Conservation (phyloP, 176 grass and related monocot genomes). For the Eleusine coracana region DNA sequence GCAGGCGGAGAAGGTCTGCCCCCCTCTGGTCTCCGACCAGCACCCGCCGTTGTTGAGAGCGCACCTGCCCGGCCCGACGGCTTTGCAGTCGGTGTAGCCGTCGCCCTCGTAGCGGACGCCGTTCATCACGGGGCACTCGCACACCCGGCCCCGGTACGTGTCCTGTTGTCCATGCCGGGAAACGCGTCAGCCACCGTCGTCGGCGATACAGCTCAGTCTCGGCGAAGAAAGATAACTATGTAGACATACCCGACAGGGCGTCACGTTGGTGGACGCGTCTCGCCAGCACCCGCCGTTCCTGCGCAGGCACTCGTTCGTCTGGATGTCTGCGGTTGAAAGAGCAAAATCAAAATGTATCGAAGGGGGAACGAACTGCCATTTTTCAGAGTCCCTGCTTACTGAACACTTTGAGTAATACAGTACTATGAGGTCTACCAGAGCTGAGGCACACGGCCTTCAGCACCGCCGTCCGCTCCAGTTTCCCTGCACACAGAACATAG, state of each 20-base stretch:
- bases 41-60: conserved; percentile 79
- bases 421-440: conserved; percentile 47
- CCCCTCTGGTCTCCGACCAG: conserved; percentile 66
- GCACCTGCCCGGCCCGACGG: conserved; percentile 84
- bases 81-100: conserved; percentile 77
- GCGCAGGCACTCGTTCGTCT: conserved; percentile 84
- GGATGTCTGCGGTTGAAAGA: conserved; percentile 52
- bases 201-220: neutral
- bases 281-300: conserved; percentile 91
- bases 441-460: conserved; percentile 93
- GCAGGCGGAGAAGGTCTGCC: conserved; percentile 72
- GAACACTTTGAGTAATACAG: neutral
- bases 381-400: neutral
- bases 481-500: conserved; percentile 40
- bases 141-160: conserved; percentile 89
- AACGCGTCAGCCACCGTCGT: neutral
- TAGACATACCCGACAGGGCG: conserved; percentile 72
- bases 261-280: conserved; percentile 60
- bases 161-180: conserved; percentile 61
- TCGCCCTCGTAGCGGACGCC: conserved; percentile 82
- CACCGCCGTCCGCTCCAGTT: conserved; percentile 83
- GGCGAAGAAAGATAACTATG: neutral
- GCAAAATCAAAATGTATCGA: neutral
- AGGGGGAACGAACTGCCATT: neutral
- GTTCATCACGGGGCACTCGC: conserved; percentile 72